Evolutionary conservation across 2,329 filamentous ascomycete species (phyloP).

Genomic region (Fusarium sp.): DNA sequence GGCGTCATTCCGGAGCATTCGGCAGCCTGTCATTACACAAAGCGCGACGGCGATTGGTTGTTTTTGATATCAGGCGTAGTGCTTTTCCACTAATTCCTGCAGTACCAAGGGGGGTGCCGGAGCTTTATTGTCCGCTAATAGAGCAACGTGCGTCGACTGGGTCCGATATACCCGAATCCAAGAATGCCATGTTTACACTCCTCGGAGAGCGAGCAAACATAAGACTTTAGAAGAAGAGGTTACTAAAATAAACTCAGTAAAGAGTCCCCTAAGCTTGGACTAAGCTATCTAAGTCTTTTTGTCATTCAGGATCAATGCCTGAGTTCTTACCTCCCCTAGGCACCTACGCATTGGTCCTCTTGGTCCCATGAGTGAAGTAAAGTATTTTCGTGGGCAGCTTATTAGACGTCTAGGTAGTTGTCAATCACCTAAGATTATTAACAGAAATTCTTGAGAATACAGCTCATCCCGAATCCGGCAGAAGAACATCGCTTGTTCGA

Average conservation of each 20-base stretch:
- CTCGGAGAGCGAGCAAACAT: too few relatives aligned
- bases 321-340: too few relatives aligned
- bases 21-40: slow-evolving; percentile 30
- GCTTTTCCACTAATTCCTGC: slow-evolving; percentile 8
- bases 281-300: too few relatives aligned
- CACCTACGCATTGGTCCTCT: neutral
- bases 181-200: slow-evolving; percentile 9
- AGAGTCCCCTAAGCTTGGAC: too few relatives aligned
- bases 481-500: neutral
- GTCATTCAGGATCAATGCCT: too few relatives aligned
- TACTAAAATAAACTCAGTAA: too few relatives aligned
- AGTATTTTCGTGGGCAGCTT: neutral
- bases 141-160: slow-evolving; percentile 12
- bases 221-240: too few relatives aligned
- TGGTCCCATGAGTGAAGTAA: neutral
- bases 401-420: neutral
- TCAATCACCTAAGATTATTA: too few relatives aligned
- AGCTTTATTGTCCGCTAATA: slow-evolving; percentile 31
- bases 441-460: neutral
- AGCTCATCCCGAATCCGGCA: neutral
- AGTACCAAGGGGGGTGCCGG: neutral
- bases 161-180: slow-evolving; percentile 22
- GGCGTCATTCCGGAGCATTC: slow-evolving; percentile 35
- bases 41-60: slow-evolving; percentile 9
- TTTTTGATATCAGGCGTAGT: neutral